Conservation (phyloP, 768 basidiomycete species). For the Filobasidium floriforme region DNA sequence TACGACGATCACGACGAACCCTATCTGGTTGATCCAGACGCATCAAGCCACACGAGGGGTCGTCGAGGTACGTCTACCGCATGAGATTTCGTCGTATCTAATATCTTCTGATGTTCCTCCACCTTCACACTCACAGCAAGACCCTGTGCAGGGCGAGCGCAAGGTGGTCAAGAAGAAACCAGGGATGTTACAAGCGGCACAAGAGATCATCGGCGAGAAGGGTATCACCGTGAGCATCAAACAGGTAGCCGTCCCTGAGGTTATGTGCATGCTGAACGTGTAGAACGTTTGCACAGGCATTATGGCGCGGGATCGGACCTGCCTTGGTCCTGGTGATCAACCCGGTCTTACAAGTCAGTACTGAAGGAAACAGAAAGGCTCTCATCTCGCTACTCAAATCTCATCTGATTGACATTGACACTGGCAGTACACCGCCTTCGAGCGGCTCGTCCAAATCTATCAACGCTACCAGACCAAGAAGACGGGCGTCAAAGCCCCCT, state of each 20-base stretch:
- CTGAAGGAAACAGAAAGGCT: slow-evolving; percentile 19
- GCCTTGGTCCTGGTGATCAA: slow-evolving; percentile 90
- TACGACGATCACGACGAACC: slow-evolving; percentile 82
- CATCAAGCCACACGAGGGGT: slow-evolving; percentile 56
- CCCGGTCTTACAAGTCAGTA: slow-evolving; percentile 61
- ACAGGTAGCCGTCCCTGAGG: too few relatives aligned
- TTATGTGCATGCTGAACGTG: slow-evolving; percentile 47
- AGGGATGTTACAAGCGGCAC: slow-evolving; percentile 18
- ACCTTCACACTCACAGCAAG: slow-evolving; percentile 5
- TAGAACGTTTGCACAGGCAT: slow-evolving; percentile 54
- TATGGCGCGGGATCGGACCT: slow-evolving; percentile 89
- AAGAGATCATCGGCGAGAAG: slow-evolving; percentile 27
- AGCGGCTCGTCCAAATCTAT: slow-evolving; percentile 83
- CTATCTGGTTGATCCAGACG: slow-evolving; percentile 94
- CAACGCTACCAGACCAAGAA: slow-evolving; percentile 56
- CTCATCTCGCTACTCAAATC: slow-evolving; percentile 11
- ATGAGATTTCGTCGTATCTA: not conserved
- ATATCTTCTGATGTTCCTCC: not conserved
- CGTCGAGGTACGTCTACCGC: slow-evolving; percentile 2
- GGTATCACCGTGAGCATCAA: slow-evolving; percentile 8
- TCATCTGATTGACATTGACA: not conserved
- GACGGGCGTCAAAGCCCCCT: slow-evolving; percentile 49
- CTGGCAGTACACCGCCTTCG: slow-evolving; percentile 79
- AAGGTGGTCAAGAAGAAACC: slow-evolving; percentile 15
- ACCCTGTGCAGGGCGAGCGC: not conserved